Conservation (phyloP, 1,284 basidiomycete genomes). For the Leccinum pallidistipes region DNA sequence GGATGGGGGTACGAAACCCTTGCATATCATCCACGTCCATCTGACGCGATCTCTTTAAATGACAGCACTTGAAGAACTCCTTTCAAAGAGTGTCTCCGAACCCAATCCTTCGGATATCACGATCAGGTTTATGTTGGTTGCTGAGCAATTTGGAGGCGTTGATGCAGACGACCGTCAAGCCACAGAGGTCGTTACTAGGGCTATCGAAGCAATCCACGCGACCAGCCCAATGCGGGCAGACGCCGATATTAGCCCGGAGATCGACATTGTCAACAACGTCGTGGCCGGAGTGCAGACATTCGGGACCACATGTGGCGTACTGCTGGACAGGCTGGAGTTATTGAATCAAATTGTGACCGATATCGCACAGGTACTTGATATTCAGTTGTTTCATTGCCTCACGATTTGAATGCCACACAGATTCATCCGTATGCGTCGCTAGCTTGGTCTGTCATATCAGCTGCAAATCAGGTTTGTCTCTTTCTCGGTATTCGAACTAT, state of each 20-base stretch:
- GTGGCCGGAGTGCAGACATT: neutral
- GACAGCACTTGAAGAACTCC: neutral
- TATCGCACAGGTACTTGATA: neutral
- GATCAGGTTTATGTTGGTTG: neutral
- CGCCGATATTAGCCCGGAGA: too few relatives aligned
- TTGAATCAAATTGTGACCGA: neutral
- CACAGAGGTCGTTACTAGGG: neutral
- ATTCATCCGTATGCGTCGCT: neutral
- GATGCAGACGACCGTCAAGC: neutral
- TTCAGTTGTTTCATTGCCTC: neutral
- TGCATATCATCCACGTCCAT: neutral
- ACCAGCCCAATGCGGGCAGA: neutral
- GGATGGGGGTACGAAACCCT: neutral
- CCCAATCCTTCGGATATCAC: neutral
- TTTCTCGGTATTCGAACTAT: neutral
- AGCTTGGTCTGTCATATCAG: neutral
- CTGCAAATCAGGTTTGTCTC: neutral
- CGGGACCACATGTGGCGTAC: neutral
- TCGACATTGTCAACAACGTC: neutral
- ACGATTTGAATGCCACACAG: neutral
- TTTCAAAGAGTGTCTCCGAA: neutral
- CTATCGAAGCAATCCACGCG: neutral
- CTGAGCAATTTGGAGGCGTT: neutral
- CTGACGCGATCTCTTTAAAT: neutral
- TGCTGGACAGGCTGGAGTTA: neutral